Evolutionary conservation across 192 early-diverging fungal species (phyloP).

Genomic region (Haplosporangium gracile): DNA sequence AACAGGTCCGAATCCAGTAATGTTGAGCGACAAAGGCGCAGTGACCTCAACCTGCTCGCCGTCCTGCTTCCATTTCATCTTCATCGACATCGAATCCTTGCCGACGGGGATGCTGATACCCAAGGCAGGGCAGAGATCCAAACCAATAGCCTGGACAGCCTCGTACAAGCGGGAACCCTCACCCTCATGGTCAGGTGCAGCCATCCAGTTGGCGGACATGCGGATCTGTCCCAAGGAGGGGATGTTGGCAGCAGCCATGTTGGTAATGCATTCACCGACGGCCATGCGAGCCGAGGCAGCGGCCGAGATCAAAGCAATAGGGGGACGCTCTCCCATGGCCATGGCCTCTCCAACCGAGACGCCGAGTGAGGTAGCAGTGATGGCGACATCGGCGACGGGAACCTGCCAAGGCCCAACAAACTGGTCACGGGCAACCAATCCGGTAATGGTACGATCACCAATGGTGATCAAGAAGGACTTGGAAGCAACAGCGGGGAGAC

Average conservation of each 20-base stretch:
- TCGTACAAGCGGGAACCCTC: constrained; percentile 95
- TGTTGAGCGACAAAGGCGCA: constrained; percentile 91
- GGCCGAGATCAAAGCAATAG: constrained; percentile 84
- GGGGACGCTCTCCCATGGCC: constrained; percentile 97
- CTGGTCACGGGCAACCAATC: constrained; percentile 95
- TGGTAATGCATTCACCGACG: constrained; percentile 93
- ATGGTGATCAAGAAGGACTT: constrained; percentile 99
- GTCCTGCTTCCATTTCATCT: constrained; percentile 86
- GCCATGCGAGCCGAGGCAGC: constrained; percentile 97
- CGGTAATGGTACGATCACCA: constrained; percentile 96
- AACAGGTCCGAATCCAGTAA: constrained; percentile 96
- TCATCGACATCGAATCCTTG: constrained; percentile 99
- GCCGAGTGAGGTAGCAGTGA: constrained; percentile 86
- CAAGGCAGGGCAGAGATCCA: constrained; percentile 93
- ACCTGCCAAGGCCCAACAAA: constrained; percentile 99
- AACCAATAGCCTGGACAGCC: constrained; percentile 92
- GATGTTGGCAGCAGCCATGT: constrained; percentile 91
- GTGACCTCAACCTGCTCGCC: constrained; percentile 74
- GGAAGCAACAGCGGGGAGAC: constrained; percentile 89
- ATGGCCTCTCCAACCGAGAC: constrained; percentile 92
- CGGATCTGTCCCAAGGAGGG: constrained; percentile 78
- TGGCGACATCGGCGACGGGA: constrained; percentile 97
- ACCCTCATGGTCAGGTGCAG: constrained; percentile 88
- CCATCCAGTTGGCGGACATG: constrained; percentile 99
- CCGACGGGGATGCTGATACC: constrained; percentile 98